Conservation (phyloP, 176 grass and related monocot species). For the Aegilops sharonensis region DNA sequence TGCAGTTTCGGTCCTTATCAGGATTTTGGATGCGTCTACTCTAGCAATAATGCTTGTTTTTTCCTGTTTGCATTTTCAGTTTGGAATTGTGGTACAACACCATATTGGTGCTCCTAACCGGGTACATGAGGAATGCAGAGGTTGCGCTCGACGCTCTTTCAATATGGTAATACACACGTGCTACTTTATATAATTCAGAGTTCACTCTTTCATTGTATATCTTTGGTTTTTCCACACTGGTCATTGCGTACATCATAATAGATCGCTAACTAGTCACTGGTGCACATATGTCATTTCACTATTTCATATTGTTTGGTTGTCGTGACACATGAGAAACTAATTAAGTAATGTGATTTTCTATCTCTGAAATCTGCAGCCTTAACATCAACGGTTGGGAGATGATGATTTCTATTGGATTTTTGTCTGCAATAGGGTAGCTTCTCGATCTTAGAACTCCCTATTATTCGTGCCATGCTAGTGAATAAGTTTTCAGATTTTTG, state of each 20-base stretch:
- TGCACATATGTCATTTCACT: neutral
- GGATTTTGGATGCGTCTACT: neutral
- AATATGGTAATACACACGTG: constrained; percentile 53
- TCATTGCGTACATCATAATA: neutral
- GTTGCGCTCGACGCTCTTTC: constrained; percentile 88
- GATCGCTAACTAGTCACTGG: neutral
- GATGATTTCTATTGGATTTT: constrained; percentile 82
- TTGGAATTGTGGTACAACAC: constrained; percentile 95
- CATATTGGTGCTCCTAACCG: constrained; percentile 82
- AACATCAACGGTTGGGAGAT: constrained; percentile 98
- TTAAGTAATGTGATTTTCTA: neutral
- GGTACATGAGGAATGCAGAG: constrained; percentile 79
- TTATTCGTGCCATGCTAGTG: neutral
- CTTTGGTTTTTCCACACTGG: neutral
- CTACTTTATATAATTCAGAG: neutral
- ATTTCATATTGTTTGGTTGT: neutral
- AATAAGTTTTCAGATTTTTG: neutral
- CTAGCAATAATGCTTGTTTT: neutral
- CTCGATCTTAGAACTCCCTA: neutral
- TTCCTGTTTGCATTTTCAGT: constrained; percentile 37
- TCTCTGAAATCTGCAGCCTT: constrained; percentile 48
- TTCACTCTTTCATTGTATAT: neutral
- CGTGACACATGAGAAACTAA: neutral
- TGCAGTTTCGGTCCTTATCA: neutral
- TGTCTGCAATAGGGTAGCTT: constrained; percentile 65